Conservation (phyloP, 129 eudicot genomes). For the Flaveria linearis region DNA sequence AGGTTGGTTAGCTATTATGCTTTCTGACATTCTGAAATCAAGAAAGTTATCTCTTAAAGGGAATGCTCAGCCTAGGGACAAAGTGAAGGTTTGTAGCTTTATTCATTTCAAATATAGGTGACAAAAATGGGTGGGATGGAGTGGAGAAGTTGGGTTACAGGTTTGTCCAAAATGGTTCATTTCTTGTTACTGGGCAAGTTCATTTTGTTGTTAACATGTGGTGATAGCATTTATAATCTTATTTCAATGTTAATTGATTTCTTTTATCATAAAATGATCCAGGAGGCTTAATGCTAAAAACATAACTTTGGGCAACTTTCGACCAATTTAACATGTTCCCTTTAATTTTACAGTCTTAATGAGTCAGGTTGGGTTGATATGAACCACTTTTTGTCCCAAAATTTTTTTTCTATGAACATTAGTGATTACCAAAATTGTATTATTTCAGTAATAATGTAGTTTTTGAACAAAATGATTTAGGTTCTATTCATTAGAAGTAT, state of each 20-base stretch:
- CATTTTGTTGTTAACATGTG: not conserved
- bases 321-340: not conserved
- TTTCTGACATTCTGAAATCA: conserved; percentile 61
- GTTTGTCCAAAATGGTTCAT: not conserved
- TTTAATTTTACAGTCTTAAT: not conserved
- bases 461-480: not conserved
- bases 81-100: conserved; percentile 76
- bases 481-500: not conserved
- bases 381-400: not conserved
- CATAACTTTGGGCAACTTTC: not conserved
- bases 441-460: not conserved
- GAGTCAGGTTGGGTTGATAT: not conserved
- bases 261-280: not conserved
- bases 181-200: not conserved
- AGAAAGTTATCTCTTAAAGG: conserved; percentile 63
- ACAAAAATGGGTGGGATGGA: not conserved
- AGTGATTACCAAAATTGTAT: not conserved
- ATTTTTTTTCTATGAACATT: not conserved
- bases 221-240: not conserved
- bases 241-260: not conserved
- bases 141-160: not conserved
- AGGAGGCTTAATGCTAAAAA: not conserved
- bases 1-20: conserved; percentile 89
- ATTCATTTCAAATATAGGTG: conserved; percentile 10
- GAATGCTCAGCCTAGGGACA: conserved; percentile 61